These are phyloP conservation scores for Croton laevigatus DNA, from an alignment of 441 rosid species.

Conservation along the genomic window DNA sequence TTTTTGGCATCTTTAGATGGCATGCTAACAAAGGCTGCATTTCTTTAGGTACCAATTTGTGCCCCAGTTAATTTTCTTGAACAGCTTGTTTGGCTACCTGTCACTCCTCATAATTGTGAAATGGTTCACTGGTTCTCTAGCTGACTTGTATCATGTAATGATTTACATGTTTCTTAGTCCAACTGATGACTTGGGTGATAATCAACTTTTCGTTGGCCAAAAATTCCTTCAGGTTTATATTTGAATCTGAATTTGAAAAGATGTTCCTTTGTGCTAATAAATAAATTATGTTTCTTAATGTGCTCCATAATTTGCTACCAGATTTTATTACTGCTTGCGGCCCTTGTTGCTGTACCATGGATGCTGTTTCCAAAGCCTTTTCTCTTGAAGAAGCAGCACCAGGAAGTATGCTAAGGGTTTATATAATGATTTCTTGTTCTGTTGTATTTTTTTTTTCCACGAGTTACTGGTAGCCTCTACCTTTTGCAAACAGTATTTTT, in stretches of 20 bases:
- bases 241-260: neutral
- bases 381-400: conserved; percentile 79
- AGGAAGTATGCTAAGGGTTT: conserved; percentile 46
- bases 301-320: conserved; percentile 33
- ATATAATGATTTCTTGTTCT: neutral
- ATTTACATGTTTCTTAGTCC: conserved; percentile 98
- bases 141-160: conserved; percentile 91
- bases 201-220: conserved; percentile 78
- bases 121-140: conserved; percentile 94
- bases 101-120: conserved; percentile 84
- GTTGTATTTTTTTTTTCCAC: neutral
- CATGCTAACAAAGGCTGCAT: conserved; percentile 9
- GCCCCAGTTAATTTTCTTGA: conserved; percentile 90
- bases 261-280: neutral
- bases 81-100: conserved; percentile 92
- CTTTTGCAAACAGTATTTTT: conserved; percentile 6
- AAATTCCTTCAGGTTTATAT: conserved; percentile 61
- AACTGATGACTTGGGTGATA: conserved; percentile 80
- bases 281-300: conserved; percentile 3
- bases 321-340: conserved; percentile 62
- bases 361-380: conserved; percentile 97
- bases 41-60: conserved; percentile 77
- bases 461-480: neutral
- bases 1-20: conserved; percentile 1
- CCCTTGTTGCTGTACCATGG: conserved; percentile 92